Conservation (phyloP, 2,329 filamentous ascomycete genomes). For the Talaromyces sp. region DNA sequence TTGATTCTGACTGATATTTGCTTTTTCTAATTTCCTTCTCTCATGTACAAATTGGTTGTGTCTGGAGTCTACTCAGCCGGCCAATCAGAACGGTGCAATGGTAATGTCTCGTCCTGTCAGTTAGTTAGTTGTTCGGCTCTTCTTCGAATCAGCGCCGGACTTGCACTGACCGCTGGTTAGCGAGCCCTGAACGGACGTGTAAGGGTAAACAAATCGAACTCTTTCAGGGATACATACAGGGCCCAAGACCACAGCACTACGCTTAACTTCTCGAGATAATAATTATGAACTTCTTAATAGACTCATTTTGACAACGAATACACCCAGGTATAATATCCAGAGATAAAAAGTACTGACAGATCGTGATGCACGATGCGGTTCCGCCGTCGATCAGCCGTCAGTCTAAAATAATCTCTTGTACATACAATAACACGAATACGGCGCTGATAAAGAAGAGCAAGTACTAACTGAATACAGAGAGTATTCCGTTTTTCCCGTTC, state of each 20-base stretch:
- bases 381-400: constrained; percentile 14
- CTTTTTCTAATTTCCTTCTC: neutral
- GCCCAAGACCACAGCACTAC: neutral
- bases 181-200: neutral
- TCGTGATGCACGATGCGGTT: constrained; percentile 11
- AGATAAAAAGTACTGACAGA: constrained; percentile 15
- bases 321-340: neutral
- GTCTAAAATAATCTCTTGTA: constrained; percentile 5
- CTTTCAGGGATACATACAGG: neutral
- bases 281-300: neutral
- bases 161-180: constrained; percentile 36
- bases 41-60: neutral
- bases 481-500: neutral
- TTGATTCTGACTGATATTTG: neutral
- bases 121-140: constrained; percentile 29
- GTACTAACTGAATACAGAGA: neutral
- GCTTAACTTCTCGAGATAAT: too few species aligned
- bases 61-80: neutral
- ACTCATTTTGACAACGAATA: neutral
- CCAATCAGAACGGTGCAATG: neutral
- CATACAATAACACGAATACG: neutral
- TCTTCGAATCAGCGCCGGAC: constrained; percentile 23
- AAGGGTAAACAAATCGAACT: neutral
- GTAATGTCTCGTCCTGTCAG: neutral
- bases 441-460: neutral